Base-by-base conservation (phyloP, 345 rosid species). In the Eucalyptus globulus region DNA sequence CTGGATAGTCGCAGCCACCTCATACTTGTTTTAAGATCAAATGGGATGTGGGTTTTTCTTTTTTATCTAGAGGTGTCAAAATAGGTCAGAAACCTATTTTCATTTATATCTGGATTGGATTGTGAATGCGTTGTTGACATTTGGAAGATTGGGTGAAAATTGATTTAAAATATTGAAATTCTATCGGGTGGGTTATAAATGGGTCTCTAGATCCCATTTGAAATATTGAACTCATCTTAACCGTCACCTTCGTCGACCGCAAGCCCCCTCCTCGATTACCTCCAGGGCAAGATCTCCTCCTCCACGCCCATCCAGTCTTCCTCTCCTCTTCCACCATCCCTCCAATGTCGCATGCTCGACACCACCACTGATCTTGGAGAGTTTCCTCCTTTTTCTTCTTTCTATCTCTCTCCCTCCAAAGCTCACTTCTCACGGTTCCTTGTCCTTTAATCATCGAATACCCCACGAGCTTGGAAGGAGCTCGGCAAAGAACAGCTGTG, bases 261-360 rank as follows among this genome's bases (percentile, higher is more conserved):
- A 97, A 97, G 62, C 98, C 98, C n/a, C n/a, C 94, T 97, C 24
- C 92, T 94, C 54, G 99, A 95, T 34, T 97, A 94, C 92, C 97
- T 97, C 91, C 91, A 95, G 49, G 99, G 98, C 2, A 94, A 91
- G 88, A 92, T 94, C 76, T 88, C 95, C 80, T 91, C 96, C 69
- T 89, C 97, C 34, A 95, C 80, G 93, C n/a, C 99, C 88, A 93
- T 95, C 60, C 98, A 93, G 49, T 93, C 91, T 97, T 95, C 92
- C 92, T 53, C 47, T 94, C 94, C 76, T 88, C 87, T 49, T 58
- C 67, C 14, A 14, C 88, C 49, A 87, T 53, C 49, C 85, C 22
- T 31, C 13, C 37, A 85, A 31, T 44, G 72, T 49, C 60, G 7
- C 86, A 9, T 53, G 16, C 49, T 21, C 49, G 56, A 85, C 72